Conservation (phyloP, 768 basidiomycete genomes). For the Leucocoprinus leucothites region DNA sequence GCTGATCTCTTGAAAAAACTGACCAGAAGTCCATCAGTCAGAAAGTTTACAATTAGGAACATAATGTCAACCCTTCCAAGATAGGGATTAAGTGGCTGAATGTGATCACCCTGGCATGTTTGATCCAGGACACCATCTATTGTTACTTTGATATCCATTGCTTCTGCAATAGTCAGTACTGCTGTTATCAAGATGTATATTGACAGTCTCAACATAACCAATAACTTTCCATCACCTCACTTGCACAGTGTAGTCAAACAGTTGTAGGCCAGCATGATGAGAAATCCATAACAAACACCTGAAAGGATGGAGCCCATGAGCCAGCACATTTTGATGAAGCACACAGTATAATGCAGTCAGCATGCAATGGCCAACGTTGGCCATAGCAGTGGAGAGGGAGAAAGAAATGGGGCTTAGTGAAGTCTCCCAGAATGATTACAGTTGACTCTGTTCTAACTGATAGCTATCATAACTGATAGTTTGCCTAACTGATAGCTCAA, state of each 20-base stretch:
- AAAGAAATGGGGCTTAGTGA: too few relatives aligned
- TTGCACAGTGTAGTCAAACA: background rate
- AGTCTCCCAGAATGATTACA: too few relatives aligned
- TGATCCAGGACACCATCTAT: constrained; percentile 1
- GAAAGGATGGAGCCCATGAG: background rate
- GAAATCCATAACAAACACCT: background rate
- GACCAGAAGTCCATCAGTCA: constrained; percentile 4
- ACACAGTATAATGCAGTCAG: background rate
- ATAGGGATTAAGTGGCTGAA: background rate
- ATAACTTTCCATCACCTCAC: background rate
- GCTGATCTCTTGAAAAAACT: background rate
- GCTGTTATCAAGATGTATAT: background rate
- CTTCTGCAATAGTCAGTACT: background rate
- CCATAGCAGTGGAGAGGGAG: too few relatives aligned
- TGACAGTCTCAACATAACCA: too few relatives aligned
- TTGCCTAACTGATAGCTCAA: too few relatives aligned
- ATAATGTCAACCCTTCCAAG: background rate
- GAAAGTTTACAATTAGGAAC: background rate
- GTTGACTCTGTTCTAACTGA: too few relatives aligned
- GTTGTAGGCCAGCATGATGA: background rate
- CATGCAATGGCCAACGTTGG: background rate
- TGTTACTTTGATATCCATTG: background rate
- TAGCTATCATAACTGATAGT: too few relatives aligned
- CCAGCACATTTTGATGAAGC: background rate
- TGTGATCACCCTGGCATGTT: background rate